Evolutionary conservation across 1,284 basidiomycete species (phyloP).

Genomic region (Ceratobasidium sp.): DNA sequence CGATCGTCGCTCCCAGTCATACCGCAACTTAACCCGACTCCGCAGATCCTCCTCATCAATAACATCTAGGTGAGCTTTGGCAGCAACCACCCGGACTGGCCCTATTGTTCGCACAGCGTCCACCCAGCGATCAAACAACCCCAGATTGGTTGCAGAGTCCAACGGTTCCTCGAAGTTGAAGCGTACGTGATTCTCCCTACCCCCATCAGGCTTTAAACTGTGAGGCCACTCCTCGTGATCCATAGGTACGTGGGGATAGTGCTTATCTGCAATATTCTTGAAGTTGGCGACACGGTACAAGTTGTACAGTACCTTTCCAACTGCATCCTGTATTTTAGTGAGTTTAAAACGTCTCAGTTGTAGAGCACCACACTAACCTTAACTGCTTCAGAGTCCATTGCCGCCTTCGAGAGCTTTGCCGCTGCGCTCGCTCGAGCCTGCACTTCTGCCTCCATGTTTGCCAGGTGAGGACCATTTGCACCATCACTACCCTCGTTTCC

Average conservation of each 20-base stretch:
- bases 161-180: background rate
- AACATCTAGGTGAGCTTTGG: background rate
- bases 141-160: background rate
- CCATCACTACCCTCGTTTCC: background rate
- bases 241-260: slow-evolving; percentile 4
- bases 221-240: slow-evolving; percentile 14
- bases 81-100: background rate
- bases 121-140: background rate
- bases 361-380: background rate
- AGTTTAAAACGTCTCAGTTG: background rate
- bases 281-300: slow-evolving; percentile 3
- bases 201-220: background rate
- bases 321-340: background rate
- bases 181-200: background rate
- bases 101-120: background rate
- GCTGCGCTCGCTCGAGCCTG: background rate
- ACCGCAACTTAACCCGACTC: background rate
- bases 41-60: background rate
- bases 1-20: background rate
- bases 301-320: background rate
- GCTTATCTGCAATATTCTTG: slow-evolving; percentile 4
- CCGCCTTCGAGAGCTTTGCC: background rate
- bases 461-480: too few relatives aligned
- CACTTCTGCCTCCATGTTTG: background rate
- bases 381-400: background rate